Evolutionary conservation across 805 yeast species (phyloP), one percentile per base, ranked within the genome.

Genomic region (Saturnispora zaruensis): DNA sequence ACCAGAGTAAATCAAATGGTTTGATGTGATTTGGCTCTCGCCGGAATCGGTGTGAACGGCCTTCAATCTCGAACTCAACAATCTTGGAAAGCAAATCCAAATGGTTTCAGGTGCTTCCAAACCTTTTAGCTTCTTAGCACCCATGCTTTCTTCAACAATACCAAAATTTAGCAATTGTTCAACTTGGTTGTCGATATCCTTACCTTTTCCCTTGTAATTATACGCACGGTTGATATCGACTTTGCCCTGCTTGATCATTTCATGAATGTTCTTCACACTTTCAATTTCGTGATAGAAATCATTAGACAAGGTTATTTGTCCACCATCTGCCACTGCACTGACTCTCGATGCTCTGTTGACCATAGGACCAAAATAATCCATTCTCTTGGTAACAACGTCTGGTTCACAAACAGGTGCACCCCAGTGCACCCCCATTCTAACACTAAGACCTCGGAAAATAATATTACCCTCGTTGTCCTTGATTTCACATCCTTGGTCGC

Each of bases 351-450:
- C 87, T 46, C 96, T 76, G 61, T 93, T 93, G 30, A 93, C 99
- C 89, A 93, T 90, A 0, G 99, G 99, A 0, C 99, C 99, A 59
- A 93, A 85, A 66, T 93, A 93, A 68, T 93, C 99, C 99, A 93
- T 93, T 71, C 99, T 81, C 57, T 89, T 80, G 0, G 99, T 93
- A 48, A 90, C 90, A 52, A 91, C 84, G 70, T 93, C 99, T 6
- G 84, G 78, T 65, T 93, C 99, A 60, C 95, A 87, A 40, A 91
- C 97, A 0, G 99, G 98, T 1, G 84, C 75, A 55, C 99, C 99
- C 96, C 98, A 93, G 66, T 93, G 98, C 40, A 88, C 78, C 53
- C 99, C 99, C 98, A 93, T 93, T 62, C 99, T 78, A 8, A 93
- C 99, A 0, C 95, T 85, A 41, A 93, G 69, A 2, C 99, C 99